phyloP scores from a whole-genome alignment of 2,329 filamentous ascomycete genomes.

The Neonectria ditissima region DNA sequence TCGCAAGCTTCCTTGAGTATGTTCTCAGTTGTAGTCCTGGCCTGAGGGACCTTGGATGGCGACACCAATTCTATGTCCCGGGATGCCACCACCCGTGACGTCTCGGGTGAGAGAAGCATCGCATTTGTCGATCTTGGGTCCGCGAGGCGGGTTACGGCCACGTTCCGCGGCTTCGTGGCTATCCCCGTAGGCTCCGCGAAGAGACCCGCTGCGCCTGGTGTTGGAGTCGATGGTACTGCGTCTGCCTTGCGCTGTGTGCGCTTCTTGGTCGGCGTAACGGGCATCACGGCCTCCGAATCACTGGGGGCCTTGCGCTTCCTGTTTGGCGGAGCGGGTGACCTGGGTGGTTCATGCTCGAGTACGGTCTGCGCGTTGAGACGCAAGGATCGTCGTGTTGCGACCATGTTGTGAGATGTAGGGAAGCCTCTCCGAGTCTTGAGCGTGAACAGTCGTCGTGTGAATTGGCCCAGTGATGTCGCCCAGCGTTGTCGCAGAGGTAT shows the following conservation, averaged over 20 bases:
- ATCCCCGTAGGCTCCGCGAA: conserved; percentile 50
- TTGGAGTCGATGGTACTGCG: conserved; percentile 58
- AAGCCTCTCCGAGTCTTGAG: conserved; percentile 20
- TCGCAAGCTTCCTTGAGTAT: conserved; percentile 80
- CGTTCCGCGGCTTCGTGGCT: conserved; percentile 54
- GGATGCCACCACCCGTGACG: conserved; percentile 71
- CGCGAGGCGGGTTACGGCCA: conserved; percentile 66
- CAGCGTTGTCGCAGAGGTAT: conserved; percentile 19
- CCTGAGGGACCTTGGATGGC: conserved; percentile 55
- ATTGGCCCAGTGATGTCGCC: conserved; percentile 12
- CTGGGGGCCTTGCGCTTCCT: conserved; percentile 52
- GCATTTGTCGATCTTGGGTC: conserved; percentile 76
- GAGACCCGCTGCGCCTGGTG: conserved; percentile 57
- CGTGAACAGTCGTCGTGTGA: conserved; percentile 21
- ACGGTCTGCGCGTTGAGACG: conserved; percentile 52
- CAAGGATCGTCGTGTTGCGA: conserved; percentile 54
- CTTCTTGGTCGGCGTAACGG: conserved; percentile 50
- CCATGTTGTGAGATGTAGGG: conserved; percentile 41
- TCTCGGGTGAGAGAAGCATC: conserved; percentile 76
- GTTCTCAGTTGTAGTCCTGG: conserved; percentile 71
- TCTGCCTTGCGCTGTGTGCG: conserved; percentile 38
- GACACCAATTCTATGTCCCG: conserved; percentile 59
- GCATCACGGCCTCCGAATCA: conserved; percentile 38
- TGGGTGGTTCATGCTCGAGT: conserved; percentile 31
- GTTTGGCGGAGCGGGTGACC: conserved; percentile 36